These are phyloP conservation scores for Venturia aucupariae DNA, from an alignment of 2,329 filamentous ascomycete species.

Conservation along the genomic window DNA sequence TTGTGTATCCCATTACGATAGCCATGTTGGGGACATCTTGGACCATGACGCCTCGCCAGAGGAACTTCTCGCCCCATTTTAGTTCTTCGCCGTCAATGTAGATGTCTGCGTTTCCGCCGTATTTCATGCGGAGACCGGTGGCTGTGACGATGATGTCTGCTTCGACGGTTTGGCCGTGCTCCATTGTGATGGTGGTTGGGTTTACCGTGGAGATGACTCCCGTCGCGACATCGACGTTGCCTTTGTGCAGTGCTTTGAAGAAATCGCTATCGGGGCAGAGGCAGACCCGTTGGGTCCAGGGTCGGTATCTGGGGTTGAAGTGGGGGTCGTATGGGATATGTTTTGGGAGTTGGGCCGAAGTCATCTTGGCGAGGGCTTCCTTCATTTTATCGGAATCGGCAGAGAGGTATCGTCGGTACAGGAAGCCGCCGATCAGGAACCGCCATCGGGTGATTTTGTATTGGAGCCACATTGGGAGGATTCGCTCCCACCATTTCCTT, in stretches of 20 bases:
- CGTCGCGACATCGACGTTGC: constrained; percentile 45
- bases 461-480: constrained; percentile 19
- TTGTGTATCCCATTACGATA: constrained; percentile 51
- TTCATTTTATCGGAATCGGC: constrained; percentile 44
- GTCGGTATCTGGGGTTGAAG: constrained; percentile 40
- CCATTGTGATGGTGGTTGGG: constrained; percentile 33
- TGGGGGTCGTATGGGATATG: constrained; percentile 33
- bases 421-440: constrained; percentile 39
- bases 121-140: constrained; percentile 49
- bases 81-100: constrained; percentile 42
- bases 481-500: constrained; percentile 10
- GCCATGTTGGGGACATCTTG: constrained; percentile 53
- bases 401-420: constrained; percentile 42
- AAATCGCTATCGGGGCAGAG: constrained; percentile 54
- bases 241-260: constrained; percentile 42
- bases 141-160: constrained; percentile 58
- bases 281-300: constrained; percentile 66
- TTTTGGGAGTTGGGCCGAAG: constrained; percentile 43
- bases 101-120: constrained; percentile 45
- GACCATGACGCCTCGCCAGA: constrained; percentile 54
- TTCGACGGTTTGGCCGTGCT: constrained; percentile 31
- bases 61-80: constrained; percentile 40
- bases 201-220: constrained; percentile 45
- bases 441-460: constrained; percentile 42
- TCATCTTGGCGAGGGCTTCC: constrained; percentile 37